These are phyloP conservation scores for Penicillium sp. DNA, from an alignment of 2,329 filamentous ascomycete genomes.

Conservation along the genomic window DNA sequence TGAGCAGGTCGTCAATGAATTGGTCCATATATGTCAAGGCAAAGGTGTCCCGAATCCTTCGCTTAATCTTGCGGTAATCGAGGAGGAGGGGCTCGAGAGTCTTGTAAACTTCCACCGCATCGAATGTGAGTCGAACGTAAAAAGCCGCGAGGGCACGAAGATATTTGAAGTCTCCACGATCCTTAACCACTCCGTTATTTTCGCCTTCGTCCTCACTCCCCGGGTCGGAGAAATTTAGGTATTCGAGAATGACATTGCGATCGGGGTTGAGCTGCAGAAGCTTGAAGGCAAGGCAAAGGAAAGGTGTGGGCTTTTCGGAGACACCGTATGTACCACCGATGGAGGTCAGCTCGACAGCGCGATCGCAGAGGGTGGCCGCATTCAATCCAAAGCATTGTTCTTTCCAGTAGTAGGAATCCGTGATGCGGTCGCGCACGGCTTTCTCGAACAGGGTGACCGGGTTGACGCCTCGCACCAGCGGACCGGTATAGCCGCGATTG, in stretches of 20 bases:
- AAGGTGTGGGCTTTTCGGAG: conserved; percentile 82
- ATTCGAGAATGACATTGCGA: conserved; percentile 77
- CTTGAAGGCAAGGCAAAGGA: conserved; percentile 94
- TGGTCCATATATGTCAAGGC: conserved; percentile 82
- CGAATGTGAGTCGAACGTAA: conserved; percentile 87
- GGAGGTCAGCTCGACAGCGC: conserved; percentile 80
- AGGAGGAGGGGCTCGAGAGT: conserved; percentile 80
- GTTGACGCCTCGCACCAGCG: conserved; percentile 85
- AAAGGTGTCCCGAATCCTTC: conserved; percentile 75
- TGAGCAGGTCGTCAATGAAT: conserved; percentile 89
- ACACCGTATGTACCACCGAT: conserved; percentile 87
- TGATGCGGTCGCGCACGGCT: conserved; percentile 91
- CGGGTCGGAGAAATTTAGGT: conserved; percentile 77
- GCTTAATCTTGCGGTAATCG: conserved; percentile 81
- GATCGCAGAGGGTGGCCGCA: conserved; percentile 77
- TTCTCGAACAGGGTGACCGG: conserved; percentile 96
- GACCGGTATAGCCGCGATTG: conserved; percentile 78
- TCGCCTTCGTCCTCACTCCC: conserved; percentile 53
- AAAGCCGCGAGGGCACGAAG: conserved; percentile 87
- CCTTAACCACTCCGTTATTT: conserved; percentile 38
- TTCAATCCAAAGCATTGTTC: conserved; percentile 98
- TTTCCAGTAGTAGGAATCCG: conserved; percentile 97
- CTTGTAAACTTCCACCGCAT: conserved; percentile 77
- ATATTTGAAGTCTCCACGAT: conserved; percentile 67
- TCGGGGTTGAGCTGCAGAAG: conserved; percentile 84